A percentile compares a stretch with the other conserved stretches of the same genome.
phyloP scores from a whole-genome alignment of 768 basidiomycete species.

The Mycena rosella region DNA sequence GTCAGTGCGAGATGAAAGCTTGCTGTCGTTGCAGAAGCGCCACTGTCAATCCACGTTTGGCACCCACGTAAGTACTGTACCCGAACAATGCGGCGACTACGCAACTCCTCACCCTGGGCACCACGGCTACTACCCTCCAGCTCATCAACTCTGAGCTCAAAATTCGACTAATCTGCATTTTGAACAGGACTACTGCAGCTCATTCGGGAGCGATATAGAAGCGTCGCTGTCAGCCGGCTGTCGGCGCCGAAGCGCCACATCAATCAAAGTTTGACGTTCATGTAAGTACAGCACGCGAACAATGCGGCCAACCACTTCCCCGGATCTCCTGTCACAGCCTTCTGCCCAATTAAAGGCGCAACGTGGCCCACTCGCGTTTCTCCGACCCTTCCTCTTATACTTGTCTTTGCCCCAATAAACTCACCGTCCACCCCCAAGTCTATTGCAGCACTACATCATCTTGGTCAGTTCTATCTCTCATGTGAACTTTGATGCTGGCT shows the following conservation, averaged over 20 bases:
- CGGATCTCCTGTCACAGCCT: constrained; percentile 6
- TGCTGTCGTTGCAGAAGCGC: background rate
- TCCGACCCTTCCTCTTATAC: too few relatives aligned
- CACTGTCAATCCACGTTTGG: background rate
- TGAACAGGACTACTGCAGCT: background rate
- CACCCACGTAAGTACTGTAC: constrained; percentile 3
- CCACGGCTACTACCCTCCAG: background rate
- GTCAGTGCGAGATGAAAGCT: constrained; percentile 1
- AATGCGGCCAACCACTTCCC: constrained; percentile 6
- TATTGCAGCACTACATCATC: background rate
- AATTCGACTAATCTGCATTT: background rate
- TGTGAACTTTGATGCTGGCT: too few relatives aligned
- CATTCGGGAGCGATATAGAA: constrained; percentile 8
- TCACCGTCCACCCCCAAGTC: background rate
- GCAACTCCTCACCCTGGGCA: background rate
- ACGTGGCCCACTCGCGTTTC: background rate
- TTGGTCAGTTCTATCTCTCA: background rate
- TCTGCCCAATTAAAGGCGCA: background rate
- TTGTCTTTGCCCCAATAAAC: too few relatives aligned
- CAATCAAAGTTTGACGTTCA: constrained; percentile 4
- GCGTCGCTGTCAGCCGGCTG: background rate
- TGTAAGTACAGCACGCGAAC: background rate
- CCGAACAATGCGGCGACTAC: constrained; percentile 6
- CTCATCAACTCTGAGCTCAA: background rate
- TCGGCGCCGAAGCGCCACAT: background rate